Conservation (phyloP, 305 asterid genomes). For the Nicotiana rustica region DNA sequence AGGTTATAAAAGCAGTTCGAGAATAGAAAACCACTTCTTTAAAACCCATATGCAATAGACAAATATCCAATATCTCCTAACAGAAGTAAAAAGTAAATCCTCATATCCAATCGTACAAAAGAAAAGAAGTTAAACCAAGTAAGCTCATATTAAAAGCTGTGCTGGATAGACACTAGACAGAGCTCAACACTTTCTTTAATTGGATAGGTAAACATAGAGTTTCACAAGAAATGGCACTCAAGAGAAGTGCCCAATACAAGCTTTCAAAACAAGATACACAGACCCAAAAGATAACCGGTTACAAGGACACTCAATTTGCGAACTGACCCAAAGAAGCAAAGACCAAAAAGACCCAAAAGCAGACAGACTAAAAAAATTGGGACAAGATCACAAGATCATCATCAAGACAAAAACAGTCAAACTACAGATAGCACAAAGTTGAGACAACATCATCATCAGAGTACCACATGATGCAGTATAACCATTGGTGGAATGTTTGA, state of each 20-base stretch:
- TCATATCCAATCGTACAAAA: conserved; percentile 6
- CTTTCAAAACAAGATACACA: neutral
- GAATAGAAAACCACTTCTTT: neutral
- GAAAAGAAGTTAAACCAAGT: conserved; percentile 17
- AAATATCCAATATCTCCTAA: neutral
- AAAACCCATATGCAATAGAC: conserved; percentile 10
- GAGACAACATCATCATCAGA: neutral
- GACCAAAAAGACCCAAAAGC: conserved; percentile 14
- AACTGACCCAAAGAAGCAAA: conserved; percentile 25
- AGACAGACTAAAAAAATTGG: neutral
- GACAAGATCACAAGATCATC: neutral
- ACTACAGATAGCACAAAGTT: conserved; percentile 28
- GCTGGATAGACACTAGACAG: conserved; percentile 13
- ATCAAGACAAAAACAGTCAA: neutral
- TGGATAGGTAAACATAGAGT: neutral
- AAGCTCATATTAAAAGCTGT: neutral
- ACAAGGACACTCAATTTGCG: conserved; percentile 21
- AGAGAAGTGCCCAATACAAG: neutral
- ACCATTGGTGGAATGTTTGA: neutral
- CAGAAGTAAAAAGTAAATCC: neutral
- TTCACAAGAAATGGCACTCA: conserved; percentile 19
- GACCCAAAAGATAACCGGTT: neutral
- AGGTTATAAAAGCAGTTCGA: conserved; percentile 17
- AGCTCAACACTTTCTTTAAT: conserved; percentile 9
- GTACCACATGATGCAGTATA: neutral